Evolutionary conservation across 768 basidiomycete genomes (phyloP).

Genomic region (Royoungia palumana): DNA sequence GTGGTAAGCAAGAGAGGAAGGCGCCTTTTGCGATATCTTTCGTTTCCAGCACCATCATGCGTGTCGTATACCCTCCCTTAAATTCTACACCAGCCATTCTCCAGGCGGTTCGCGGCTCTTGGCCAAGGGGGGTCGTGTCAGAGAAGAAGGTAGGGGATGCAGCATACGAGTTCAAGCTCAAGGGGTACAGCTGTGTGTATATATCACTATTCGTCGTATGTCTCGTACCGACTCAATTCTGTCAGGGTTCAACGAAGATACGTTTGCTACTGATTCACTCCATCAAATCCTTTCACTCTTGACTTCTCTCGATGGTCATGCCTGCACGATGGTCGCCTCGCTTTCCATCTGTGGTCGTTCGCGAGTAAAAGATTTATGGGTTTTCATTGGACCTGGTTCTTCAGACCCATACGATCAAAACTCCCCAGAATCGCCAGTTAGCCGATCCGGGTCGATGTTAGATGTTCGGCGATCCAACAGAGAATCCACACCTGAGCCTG

Average conservation of each 20-base stretch:
- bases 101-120: slow-evolving; percentile 72
- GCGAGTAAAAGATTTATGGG: slow-evolving; percentile 73
- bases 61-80: slow-evolving; percentile 75
- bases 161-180: slow-evolving; percentile 76
- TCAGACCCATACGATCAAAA: slow-evolving; percentile 27
- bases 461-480: slow-evolving; percentile 37
- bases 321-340: slow-evolving; percentile 66
- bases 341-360: slow-evolving; percentile 70
- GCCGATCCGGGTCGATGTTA: slow-evolving; percentile 33
- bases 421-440: slow-evolving; percentile 35
- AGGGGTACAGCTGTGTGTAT: slow-evolving; percentile 71
- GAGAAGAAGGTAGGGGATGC: slow-evolving; percentile 73
- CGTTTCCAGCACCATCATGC: slow-evolving; percentile 59
- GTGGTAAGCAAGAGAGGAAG: slow-evolving; percentile 32
- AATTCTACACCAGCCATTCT: slow-evolving; percentile 75
- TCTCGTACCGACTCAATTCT: slow-evolving; percentile 17
- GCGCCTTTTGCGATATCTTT: slow-evolving; percentile 74
- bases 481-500: slow-evolving; percentile 30
- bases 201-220: slow-evolving; percentile 9
- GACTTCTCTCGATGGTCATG: slow-evolving; percentile 61
- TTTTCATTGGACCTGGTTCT: slow-evolving; percentile 60
- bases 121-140: slow-evolving; percentile 76
- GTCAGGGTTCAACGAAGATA: slow-evolving; percentile 76
- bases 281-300: slow-evolving; percentile 67
- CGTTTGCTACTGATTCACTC: slow-evolving; percentile 70